Evolutionary conservation across 306 rosid species (phyloP).

Genomic region (Lathyrus aphaca): DNA sequence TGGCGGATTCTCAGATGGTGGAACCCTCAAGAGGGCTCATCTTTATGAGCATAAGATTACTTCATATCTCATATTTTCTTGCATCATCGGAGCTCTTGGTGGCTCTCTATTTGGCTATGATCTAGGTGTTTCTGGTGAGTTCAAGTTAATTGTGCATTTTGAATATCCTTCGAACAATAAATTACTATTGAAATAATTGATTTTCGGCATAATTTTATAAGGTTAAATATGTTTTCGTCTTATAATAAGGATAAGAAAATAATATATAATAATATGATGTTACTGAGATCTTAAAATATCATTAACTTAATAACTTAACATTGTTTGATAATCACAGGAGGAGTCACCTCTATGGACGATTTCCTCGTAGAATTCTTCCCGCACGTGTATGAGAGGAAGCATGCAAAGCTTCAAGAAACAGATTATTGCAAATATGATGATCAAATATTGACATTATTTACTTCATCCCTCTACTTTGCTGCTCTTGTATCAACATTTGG

Average conservation of each 20-base stretch:
- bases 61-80: conserved; percentile 60
- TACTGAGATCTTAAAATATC: too few species aligned
- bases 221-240: too few species aligned
- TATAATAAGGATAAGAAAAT: too few species aligned
- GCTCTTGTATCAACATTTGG: conserved; percentile 69
- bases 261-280: too few species aligned
- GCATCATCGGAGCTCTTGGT: conserved; percentile 84
- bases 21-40: conserved; percentile 58
- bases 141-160: too few species aligned
- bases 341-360: conserved; percentile 96
- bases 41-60: conserved; percentile 74
- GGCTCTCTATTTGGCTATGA: conserved; percentile 91
- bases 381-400: conserved; percentile 67
- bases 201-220: too few species aligned
- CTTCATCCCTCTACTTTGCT: conserved; percentile 80
- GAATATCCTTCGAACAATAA: too few species aligned
- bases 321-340: conserved; percentile 51
- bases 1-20: conserved; percentile 41
- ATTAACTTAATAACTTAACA: too few species aligned
- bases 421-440: conserved; percentile 88
- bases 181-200: too few species aligned
- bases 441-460: conserved; percentile 73
- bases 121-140: conserved; percentile 65
- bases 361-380: conserved; percentile 81
- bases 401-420: conserved; percentile 63